Conservation (phyloP, 2,329 filamentous ascomycete species). For the Paecilomyces dactylethromorphus region DNA sequence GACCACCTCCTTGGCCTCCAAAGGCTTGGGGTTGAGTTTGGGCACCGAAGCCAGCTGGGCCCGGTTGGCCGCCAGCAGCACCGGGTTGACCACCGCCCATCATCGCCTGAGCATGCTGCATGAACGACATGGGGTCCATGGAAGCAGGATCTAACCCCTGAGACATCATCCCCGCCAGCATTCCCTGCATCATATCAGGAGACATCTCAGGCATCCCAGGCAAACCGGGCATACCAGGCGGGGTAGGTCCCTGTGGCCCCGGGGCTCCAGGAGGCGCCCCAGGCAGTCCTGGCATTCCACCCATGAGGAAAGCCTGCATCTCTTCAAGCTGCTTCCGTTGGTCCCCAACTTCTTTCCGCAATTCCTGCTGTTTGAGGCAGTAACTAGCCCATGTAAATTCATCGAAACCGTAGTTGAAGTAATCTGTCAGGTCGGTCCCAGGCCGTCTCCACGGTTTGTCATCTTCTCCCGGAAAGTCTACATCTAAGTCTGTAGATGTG, state of each 20-base stretch:
- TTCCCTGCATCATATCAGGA: slow-evolving; percentile 53
- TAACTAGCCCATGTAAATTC: slow-evolving; percentile 98
- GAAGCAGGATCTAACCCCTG: slow-evolving; percentile 48
- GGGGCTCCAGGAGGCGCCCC: slow-evolving; percentile 19
- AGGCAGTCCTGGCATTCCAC: slow-evolving; percentile 41
- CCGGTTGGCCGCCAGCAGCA: slow-evolving; percentile 27
- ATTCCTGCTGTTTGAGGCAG: slow-evolving; percentile 74
- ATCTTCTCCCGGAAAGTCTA: slow-evolving; percentile 62
- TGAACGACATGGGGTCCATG: slow-evolving; percentile 50
- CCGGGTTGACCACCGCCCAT: slow-evolving; percentile 38
- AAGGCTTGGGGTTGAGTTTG: slow-evolving; percentile 27
- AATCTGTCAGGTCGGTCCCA: slow-evolving; percentile 89
- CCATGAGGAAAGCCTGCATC: slow-evolving; percentile 56
- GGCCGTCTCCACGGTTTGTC: slow-evolving; percentile 95
- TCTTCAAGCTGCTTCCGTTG: slow-evolving; percentile 67
- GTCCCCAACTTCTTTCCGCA: slow-evolving; percentile 69
- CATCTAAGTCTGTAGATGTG: slow-evolving; percentile 69
- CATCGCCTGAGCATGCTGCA: slow-evolving; percentile 48
- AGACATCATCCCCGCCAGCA: slow-evolving; percentile 50
- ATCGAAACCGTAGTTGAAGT: slow-evolving; percentile 99
- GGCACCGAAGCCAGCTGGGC: slow-evolving; percentile 27
- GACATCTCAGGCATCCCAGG: slow-evolving; percentile 46
- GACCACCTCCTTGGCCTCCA: slow-evolving; percentile 28
- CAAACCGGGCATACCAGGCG: slow-evolving; percentile 29
- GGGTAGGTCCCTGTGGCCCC: slow-evolving; percentile 19